Evolutionary conservation across 768 basidiomycete species (phyloP).

Genomic region (Trametopsis cervina): DNA sequence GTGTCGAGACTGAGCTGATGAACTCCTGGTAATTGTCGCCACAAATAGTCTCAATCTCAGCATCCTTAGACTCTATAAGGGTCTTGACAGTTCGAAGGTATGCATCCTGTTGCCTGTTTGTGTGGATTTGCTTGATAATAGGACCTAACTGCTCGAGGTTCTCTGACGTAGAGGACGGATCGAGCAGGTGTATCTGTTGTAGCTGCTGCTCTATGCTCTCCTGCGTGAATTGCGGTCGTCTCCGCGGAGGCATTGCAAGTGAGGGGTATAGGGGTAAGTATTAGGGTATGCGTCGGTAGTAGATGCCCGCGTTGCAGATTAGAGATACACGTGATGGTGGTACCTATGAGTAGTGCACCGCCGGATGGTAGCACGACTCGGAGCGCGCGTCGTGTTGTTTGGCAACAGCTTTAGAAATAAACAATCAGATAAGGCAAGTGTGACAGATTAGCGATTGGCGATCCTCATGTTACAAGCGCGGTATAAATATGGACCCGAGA

Average conservation of each 20-base stretch:
- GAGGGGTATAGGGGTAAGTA: background rate
- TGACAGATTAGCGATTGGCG: background rate
- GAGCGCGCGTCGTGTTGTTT: constrained; percentile 13
- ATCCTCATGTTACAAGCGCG: background rate
- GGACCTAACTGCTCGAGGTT: constrained; percentile 95
- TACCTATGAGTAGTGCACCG: too few species aligned
- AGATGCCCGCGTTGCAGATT: too few species aligned
- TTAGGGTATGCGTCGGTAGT: too few species aligned
- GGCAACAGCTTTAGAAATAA: constrained; percentile 24
- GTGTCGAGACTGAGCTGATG: constrained; percentile 91
- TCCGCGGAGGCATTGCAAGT: constrained; percentile 60
- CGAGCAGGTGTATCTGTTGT: constrained; percentile 85
- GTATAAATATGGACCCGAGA: background rate
- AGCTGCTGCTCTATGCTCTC: constrained; percentile 85
- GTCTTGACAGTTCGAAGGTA: constrained; percentile 80
- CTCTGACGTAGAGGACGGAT: constrained; percentile 83
- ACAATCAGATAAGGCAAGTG: constrained; percentile 7
- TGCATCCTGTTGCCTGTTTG: constrained; percentile 79
- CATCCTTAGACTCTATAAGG: constrained; percentile 92
- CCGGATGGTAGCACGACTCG: too few species aligned
- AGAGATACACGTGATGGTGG: too few species aligned
- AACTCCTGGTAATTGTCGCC: constrained; percentile 97
- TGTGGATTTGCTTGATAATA: constrained; percentile 89
- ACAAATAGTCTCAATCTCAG: constrained; percentile 94
- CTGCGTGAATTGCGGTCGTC: constrained; percentile 67